These are phyloP conservation scores for Panicum virgatum DNA, from an alignment of 202 grass and related monocot species.

Conservation along the genomic window DNA sequence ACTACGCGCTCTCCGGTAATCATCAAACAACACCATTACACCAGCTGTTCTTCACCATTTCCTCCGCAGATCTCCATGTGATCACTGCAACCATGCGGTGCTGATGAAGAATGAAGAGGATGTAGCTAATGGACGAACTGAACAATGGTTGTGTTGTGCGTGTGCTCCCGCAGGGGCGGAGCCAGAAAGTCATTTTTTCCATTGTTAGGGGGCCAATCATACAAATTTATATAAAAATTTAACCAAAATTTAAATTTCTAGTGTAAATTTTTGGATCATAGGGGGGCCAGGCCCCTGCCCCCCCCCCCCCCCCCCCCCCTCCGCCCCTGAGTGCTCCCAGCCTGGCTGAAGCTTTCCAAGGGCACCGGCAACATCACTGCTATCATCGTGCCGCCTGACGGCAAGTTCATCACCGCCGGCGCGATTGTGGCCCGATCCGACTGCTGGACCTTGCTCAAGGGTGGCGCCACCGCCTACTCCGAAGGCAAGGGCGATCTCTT, in stretches of 20 bases:
- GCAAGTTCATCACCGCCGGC: slow-evolving; percentile 49
- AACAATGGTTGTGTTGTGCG: background rate
- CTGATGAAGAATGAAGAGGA: background rate
- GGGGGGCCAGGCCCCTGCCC: no score
- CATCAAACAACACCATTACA: background rate
- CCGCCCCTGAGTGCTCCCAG: no score
- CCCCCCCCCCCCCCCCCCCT: no score
- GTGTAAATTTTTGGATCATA: no score
- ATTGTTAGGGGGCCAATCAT: no score
- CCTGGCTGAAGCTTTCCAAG: slow-evolving; percentile 61
- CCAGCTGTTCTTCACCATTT: no score
- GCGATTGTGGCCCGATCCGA: slow-evolving; percentile 23
- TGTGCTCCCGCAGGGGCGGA: no score
- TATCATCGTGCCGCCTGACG: slow-evolving; percentile 46
- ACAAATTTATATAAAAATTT: no score
- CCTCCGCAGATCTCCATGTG: background rate
- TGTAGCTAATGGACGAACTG: background rate
- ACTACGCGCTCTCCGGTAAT: slow-evolving; percentile 55
- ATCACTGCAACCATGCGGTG: no score
- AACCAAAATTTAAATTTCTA: no score
- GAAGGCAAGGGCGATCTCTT: slow-evolving; percentile 60
- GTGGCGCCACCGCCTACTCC: slow-evolving; percentile 55
- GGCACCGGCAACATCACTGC: slow-evolving; percentile 45
- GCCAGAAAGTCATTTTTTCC: no score
- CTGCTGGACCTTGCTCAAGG: slow-evolving; percentile 87